Evolutionary conservation across 106 monocot genomes (phyloP).

Genomic region (Acanthochlamys bracteata): DNA sequence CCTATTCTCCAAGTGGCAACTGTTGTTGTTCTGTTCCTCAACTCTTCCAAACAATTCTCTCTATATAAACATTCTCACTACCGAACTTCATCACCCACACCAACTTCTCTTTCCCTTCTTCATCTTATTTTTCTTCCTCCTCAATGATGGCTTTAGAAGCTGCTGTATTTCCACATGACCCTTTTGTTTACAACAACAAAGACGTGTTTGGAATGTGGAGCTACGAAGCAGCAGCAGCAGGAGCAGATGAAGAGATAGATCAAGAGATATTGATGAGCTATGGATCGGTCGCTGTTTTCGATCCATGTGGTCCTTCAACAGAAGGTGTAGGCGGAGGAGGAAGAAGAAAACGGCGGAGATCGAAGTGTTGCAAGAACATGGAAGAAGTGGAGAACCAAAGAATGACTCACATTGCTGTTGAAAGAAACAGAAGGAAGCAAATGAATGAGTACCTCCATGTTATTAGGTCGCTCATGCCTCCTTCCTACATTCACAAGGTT

Average conservation of each 20-base stretch:
- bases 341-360: slow-evolving; percentile 31
- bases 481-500: slow-evolving; percentile 35
- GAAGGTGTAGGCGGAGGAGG: not conserved
- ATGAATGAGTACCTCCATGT: slow-evolving; percentile 46
- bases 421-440: slow-evolving; percentile 38
- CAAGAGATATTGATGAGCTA: not conserved
- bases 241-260: not conserved
- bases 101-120: no score
- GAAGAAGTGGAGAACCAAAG: slow-evolving; percentile 50
- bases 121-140: no score
- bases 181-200: slow-evolving; percentile 15
- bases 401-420: slow-evolving; percentile 48
- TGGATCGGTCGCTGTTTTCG: slow-evolving; percentile 7
- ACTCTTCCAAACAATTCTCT: not conserved
- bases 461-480: slow-evolving; percentile 39
- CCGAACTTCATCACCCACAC: not conserved
- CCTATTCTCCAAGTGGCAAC: slow-evolving; percentile 23
- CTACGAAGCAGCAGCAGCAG: not conserved
- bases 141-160: slow-evolving; percentile 47
- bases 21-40: not conserved
- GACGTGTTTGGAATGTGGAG: slow-evolving; percentile 10
- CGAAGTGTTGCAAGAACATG: slow-evolving; percentile 40
- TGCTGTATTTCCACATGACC: slow-evolving; percentile 47
- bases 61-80: not conserved
- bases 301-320: slow-evolving; percentile 22